Conservation (phyloP, 2,329 filamentous ascomycete species). For the Alternaria solani region DNA sequence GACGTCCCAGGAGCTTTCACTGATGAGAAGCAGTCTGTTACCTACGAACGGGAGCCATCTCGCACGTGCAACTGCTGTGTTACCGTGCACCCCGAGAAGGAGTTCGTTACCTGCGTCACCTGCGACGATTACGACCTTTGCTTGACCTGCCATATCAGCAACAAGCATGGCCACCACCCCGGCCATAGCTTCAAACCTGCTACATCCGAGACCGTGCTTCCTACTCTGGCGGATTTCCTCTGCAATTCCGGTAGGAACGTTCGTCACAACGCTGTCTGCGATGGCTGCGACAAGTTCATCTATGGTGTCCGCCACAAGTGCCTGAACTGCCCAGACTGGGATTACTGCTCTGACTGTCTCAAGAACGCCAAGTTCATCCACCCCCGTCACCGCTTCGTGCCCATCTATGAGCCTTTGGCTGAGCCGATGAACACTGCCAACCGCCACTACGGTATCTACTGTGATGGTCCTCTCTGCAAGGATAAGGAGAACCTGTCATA, state of each 20-base stretch:
- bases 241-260: conserved; percentile 82
- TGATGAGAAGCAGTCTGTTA: conserved; percentile 54
- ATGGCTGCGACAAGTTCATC: conserved; percentile 90
- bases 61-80: conserved; percentile 79
- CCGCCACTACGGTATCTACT: conserved; percentile 86
- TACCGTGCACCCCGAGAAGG: conserved; percentile 73
- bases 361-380: conserved; percentile 73
- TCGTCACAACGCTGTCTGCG: conserved; percentile 88
- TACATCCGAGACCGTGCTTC: conserved; percentile 64
- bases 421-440: conserved; percentile 56
- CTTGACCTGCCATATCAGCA: conserved; percentile 76
- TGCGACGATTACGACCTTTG: conserved; percentile 96
- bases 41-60: conserved; percentile 53
- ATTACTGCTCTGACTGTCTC: conserved; percentile 85
- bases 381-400: conserved; percentile 84
- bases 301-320: conserved; percentile 94
- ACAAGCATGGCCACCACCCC: conserved; percentile 89
- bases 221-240: conserved; percentile 70
- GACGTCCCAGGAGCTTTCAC: conserved; percentile 57
- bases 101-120: conserved; percentile 83
- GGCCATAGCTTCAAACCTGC: conserved; percentile 80
- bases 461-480: conserved; percentile 89
- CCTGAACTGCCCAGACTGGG: conserved; percentile 95
- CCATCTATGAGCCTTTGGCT: conserved; percentile 78
- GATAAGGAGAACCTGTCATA: conserved; percentile 62